phyloP scores from a whole-genome alignment of 352 stramenopile genomes.

The Globisporangium megalacanthum region DNA sequence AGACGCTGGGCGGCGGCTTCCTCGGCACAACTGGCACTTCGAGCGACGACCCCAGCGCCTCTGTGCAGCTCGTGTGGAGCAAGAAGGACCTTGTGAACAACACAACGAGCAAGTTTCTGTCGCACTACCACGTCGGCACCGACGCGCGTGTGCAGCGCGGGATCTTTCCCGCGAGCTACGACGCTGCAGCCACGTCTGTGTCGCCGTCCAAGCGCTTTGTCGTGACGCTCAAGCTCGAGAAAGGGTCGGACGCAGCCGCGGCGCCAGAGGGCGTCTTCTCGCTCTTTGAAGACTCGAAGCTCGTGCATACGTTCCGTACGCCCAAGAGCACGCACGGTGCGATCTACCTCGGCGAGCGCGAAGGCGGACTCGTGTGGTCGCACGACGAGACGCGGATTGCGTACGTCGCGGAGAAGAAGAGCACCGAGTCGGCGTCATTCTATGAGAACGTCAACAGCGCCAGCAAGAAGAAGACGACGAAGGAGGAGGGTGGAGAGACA shows the following conservation, averaged over 20 bases:
- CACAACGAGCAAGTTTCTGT: conserved; percentile 45
- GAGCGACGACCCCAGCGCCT: conserved; percentile 13
- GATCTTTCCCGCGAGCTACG: conserved; percentile 33
- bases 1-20: conserved; percentile 45
- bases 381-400: conserved; percentile 64
- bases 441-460: conserved; percentile 52
- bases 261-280: conserved; percentile 42
- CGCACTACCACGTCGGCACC: conserved; percentile 37
- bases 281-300: conserved; percentile 33
- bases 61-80: conserved; percentile 52
- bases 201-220: conserved; percentile 48
- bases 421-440: conserved; percentile 35
- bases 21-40: conserved; percentile 19
- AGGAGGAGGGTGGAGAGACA: conserved; percentile 12
- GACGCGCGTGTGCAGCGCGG: conserved; percentile 19
- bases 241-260: conserved; percentile 16
- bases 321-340: conserved; percentile 63
- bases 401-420: conserved; percentile 75
- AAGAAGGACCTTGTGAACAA: conserved; percentile 59
- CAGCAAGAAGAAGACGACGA: conserved; percentile 13
- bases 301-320: conserved; percentile 51
- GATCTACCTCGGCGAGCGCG: conserved; percentile 66
- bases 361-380: conserved; percentile 71
- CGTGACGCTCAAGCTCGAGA: conserved; percentile 54
- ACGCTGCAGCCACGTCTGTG: conserved; percentile 41